Conservation (phyloP, 306 rosid species). For the Acacia acuminata region DNA sequence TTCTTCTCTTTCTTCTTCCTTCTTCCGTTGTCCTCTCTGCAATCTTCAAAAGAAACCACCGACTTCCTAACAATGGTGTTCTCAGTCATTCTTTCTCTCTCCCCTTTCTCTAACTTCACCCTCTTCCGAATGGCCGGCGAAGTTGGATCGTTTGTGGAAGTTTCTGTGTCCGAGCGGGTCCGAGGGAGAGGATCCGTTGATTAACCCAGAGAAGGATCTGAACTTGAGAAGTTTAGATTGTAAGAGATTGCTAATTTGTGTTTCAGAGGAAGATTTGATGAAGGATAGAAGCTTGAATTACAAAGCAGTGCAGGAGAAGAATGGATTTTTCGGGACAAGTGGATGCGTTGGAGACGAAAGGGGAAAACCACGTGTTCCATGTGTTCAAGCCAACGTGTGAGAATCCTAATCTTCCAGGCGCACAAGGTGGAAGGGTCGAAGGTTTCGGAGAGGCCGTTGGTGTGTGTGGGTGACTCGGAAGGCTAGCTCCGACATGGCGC, state of each 20-base stretch:
- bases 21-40: no score
- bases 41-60: background rate
- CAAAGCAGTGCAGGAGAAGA: slow-evolving; percentile 43
- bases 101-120: background rate
- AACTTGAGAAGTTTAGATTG: slow-evolving; percentile 47
- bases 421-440: no score
- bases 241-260: slow-evolving; percentile 54
- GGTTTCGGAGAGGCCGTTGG: no score
- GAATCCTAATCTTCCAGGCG: background rate
- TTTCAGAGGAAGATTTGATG: slow-evolving; percentile 67
- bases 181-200: slow-evolving; percentile 52
- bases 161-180: slow-evolving; percentile 48
- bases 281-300: slow-evolving; percentile 55
- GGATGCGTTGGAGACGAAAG: slow-evolving; percentile 50
- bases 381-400: background rate
- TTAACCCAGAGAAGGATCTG: slow-evolving; percentile 68
- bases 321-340: slow-evolving; percentile 54
- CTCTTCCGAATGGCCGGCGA: background rate
- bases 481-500: no score
- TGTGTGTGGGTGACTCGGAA: no score
- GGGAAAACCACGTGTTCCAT: slow-evolving; percentile 34
- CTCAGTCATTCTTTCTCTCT: slow-evolving; percentile 19
- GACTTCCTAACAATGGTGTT: background rate
- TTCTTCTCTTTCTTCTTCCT: no score
- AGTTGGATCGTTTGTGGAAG: slow-evolving; percentile 48